These are phyloP conservation scores for Beauveria brongniartii DNA, from an alignment of 2,329 filamentous ascomycete genomes.

Conservation along the genomic window DNA sequence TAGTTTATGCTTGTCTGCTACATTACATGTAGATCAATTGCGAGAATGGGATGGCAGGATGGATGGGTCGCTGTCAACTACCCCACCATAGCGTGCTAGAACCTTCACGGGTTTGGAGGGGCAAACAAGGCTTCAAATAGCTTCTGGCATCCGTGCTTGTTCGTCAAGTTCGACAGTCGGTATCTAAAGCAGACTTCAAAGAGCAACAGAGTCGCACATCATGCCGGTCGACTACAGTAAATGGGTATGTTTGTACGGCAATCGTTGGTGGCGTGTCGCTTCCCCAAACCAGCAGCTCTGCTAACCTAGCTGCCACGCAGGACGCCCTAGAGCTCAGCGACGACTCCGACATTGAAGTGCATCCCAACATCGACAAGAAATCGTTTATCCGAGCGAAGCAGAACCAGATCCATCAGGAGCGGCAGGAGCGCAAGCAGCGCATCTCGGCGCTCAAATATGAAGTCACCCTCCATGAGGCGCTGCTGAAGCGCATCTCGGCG, in stretches of 20 bases:
- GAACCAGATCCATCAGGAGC: slow-evolving; percentile 89
- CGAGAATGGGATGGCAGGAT: no score
- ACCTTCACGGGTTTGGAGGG: slow-evolving; percentile 13
- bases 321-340: slow-evolving; percentile 94
- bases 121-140: background rate
- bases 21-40: background rate
- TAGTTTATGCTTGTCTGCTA: no score
- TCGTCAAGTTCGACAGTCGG: slow-evolving; percentile 12
- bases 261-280: background rate
- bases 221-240: slow-evolving; percentile 58
- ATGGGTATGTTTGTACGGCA: slow-evolving; percentile 43
- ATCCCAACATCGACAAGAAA: slow-evolving; percentile 96
- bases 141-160: background rate
- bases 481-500: slow-evolving; percentile 73
- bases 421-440: slow-evolving; percentile 74
- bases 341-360: slow-evolving; percentile 95
- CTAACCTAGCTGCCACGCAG: slow-evolving; percentile 29
- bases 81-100: slow-evolving; percentile 13
- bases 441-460: slow-evolving; percentile 92
- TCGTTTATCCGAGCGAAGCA: slow-evolving; percentile 99
- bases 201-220: slow-evolving; percentile 14
- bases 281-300: background rate
- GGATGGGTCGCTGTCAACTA: background rate
- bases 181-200: slow-evolving; percentile 3
- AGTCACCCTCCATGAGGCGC: slow-evolving; percentile 82